Evolutionary conservation across 1,139 yeast genomes (phyloP), one percentile per base, ranked within the genome.

Genomic region (Neolecta irregularis): DNA sequence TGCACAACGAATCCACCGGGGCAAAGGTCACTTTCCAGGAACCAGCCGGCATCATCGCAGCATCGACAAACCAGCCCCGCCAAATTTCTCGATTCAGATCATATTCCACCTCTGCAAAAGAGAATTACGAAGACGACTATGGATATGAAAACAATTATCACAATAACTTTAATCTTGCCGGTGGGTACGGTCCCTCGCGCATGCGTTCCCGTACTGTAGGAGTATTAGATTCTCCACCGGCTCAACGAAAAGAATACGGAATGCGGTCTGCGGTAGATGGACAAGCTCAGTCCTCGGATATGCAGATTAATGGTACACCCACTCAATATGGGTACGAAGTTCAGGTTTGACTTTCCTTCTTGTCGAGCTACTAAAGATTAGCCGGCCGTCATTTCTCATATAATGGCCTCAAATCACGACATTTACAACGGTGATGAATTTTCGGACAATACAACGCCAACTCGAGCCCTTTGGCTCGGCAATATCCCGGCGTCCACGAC

Each of bases 401-500:
- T n/a, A n/a, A n/a, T n/a, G n/a, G n/a, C n/a, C n/a, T n/a, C n/a
- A n/a, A n/a, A n/a, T n/a, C n/a, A n/a, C n/a, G n/a, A n/a, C n/a
- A n/a, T n/a, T n/a, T n/a, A n/a, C n/a, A n/a, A n/a, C n/a, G n/a
- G n/a, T n/a, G n/a, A n/a, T n/a, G n/a, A n/a, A n/a, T n/a, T n/a
- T n/a, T n/a, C n/a, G n/a, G n/a, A n/a, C n/a, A n/a, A n/a, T n/a
- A 30, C 30, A 24, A 40, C 30, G 20, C 85, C 93, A 6, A 76
- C 95, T 0, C 69, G 75, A 44, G 73, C 75, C 11, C 61, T 85
- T 33, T 65, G 85, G 50, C 63, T 85, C 39, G 80, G 83, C 36
- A 80, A 83, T 52, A 60, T 85, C 46, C 85, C 93, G 17, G 58
- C 67, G 5, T 51, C 57, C 9, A 53, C 67, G 34, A 58, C 70